Evolutionary conservation across 768 basidiomycete genomes (phyloP), one percentile per base, ranked within the genome.

Genomic region (Coprinopsis strossmayeri): DNA sequence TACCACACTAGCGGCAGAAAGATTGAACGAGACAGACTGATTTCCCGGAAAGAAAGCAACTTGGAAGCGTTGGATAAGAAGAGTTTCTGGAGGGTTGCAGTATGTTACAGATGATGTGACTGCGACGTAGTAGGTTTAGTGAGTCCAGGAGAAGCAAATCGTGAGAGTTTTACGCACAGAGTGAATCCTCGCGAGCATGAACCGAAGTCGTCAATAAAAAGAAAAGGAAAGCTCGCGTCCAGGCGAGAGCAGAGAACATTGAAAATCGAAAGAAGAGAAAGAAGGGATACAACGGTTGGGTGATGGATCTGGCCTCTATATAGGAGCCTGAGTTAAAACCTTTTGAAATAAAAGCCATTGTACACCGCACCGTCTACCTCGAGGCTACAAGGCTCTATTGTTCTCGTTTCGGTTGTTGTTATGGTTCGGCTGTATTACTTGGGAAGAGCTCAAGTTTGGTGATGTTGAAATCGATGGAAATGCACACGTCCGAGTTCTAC

Each of bases 51-150:
- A 79, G 62, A 84, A 91, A 11, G 75, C 71, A 45, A 91, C 63
- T 58, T 90, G 82, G 59, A 91, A 86, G 56, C 82, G 80, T 65
- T 88, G 77, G 37, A 91, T 73, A 59, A 91, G 84, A 52, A 92
- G 75, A 26, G 79, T 77, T 62, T 87, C 81, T 44, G 90, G 89
- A 32, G 86, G 82, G 45, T 82, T 69, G 66, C 90, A 92, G 63
- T 92, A 92, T 25, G 90, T 86, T 59, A 92, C 87, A 49, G 89
- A 91, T 17, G 87, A 90, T 24, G 90, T 89, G 64, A 87, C 88
- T 91, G 61, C 24, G n/a, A n/a, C n/a, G 48, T 32, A 40, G 47
- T 26, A 37, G 11, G n/a, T 25, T 7, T 49, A 42, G 49, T 53
- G 48, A 52, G 48, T 7, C 46, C 47, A 52, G 47, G 26, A 51